Base-by-base conservation (phyloP, 1,284 basidiomycete species). In the Tylopilus sp. region DNA sequence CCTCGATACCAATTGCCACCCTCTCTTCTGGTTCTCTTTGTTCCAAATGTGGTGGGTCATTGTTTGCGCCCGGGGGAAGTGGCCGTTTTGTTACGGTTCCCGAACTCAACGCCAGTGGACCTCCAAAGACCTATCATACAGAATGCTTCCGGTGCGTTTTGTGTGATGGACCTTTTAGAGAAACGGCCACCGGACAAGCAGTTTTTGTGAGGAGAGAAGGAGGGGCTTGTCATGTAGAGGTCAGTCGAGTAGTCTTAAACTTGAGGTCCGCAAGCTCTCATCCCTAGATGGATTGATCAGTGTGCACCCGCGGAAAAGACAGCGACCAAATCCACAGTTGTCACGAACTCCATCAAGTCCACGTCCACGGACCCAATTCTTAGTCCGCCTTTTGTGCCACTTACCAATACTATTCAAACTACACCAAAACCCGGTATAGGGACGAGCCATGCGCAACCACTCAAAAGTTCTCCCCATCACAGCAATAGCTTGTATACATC, bases 201-300 rank as follows among this genome's bases (percentile, higher is more conserved):
- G 71, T 80, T 23, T 90, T 87, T 63, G 81, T 88, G 13, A 76
- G 80, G 48, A 76, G 75, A 13, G 74, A 77, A 21, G 72, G 72
- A 31, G 84, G 85, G n/a, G 80, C 81, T 44, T 86, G 81, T 61
- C 87, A 91, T 70, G 63, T 82, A 19, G 77, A 84, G 69, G 87
- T 88, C 54, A 58, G 78, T 69, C 10, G 19, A 21, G n/a, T 36
- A 18, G 47, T 18, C 12, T 41, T 46, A 29, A 9, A 43, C 25
- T 40, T 18, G 36, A 31, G 12, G 49, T 41, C 18, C 19, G 15
- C 26, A 16, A 10, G 10, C 15, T 28, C 49, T 52, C n/a, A 54
- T 47, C 53, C 43, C 47, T 37, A 48, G 28, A 51, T 53, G 21
- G 36, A 33, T 47, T 55, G 81, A 45, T 41, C 57, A 89, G 85